phyloP scores from a whole-genome alignment of 345 rosid genomes.

The Bruguiera parviflora region DNA sequence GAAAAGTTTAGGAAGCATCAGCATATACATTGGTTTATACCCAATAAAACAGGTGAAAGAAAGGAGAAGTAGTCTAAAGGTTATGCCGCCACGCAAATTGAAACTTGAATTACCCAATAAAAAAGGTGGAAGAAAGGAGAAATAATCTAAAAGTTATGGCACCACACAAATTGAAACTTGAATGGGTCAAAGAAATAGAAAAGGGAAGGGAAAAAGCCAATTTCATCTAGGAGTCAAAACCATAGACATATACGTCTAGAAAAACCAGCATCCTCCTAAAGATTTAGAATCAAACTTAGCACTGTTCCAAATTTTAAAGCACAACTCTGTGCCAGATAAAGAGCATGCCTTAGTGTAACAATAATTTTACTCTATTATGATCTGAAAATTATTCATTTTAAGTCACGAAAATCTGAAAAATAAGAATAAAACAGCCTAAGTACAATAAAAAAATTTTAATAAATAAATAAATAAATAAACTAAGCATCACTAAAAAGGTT shows the following conservation, averaged over 20 bases:
- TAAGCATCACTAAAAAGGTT: no score
- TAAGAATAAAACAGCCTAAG: no score
- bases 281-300: background rate
- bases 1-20: conserved; percentile 1
- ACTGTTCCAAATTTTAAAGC: background rate
- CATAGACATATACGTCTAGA: background rate
- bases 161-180: background rate
- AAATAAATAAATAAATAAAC: no score
- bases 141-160: background rate
- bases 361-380: no score
- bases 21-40: background rate
- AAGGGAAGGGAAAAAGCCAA: background rate
- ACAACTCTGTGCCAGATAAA: no score
- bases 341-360: no score
- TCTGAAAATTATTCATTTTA: no score
- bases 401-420: no score
- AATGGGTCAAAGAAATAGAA: conserved; percentile 3
- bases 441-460: no score
- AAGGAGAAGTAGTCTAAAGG: background rate
- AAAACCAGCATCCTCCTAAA: background rate
- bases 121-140: background rate
- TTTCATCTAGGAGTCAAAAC: background rate
- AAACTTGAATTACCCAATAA: background rate
- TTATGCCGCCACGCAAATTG: background rate
- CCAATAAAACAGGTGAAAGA: background rate